phyloP scores from a whole-genome alignment of 1,139 yeast genomes.

The Chernovozyma sophiae-reginae region DNA sequence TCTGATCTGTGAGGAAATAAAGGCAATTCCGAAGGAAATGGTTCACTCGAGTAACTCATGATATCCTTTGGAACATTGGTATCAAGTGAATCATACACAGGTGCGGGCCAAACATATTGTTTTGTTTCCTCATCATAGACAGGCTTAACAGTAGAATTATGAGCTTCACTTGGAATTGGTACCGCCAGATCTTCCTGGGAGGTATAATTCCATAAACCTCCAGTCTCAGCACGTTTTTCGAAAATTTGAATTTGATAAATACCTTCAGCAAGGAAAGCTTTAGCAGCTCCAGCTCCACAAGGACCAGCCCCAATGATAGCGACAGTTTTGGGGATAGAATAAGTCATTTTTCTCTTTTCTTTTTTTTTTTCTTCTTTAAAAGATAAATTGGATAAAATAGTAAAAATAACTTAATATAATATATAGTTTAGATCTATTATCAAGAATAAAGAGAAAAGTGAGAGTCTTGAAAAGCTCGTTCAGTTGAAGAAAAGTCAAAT shows the following conservation, averaged over 20 bases:
- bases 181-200: constrained; percentile 13
- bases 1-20: constrained; percentile 48
- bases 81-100: constrained; percentile 50
- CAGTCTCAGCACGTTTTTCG: constrained; percentile 45
- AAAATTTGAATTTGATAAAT: constrained; percentile 20
- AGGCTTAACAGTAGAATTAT: constrained; percentile 15
- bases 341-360: too few relatives aligned
- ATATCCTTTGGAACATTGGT: constrained; percentile 57
- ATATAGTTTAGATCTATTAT: too few relatives aligned
- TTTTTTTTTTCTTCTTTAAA: too few relatives aligned
- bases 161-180: constrained; percentile 18
- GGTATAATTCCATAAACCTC: constrained; percentile 54
- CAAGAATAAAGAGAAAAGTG: too few relatives aligned
- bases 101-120: constrained; percentile 33
- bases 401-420: too few relatives aligned
- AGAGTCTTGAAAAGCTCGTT: too few relatives aligned
- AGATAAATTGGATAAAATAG: too few relatives aligned
- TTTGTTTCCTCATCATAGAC: constrained; percentile 13
- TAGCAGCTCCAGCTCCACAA: constrained; percentile 20
- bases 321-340: constrained; percentile 18
- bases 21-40: constrained; percentile 38
- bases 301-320: constrained; percentile 71
- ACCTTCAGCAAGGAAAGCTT: constrained; percentile 9
- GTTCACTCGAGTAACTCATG: constrained; percentile 52
- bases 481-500: too few relatives aligned